These are phyloP conservation scores for Pythium brachiatum DNA, from an alignment of 352 stramenopile species.

Conservation along the genomic window DNA sequence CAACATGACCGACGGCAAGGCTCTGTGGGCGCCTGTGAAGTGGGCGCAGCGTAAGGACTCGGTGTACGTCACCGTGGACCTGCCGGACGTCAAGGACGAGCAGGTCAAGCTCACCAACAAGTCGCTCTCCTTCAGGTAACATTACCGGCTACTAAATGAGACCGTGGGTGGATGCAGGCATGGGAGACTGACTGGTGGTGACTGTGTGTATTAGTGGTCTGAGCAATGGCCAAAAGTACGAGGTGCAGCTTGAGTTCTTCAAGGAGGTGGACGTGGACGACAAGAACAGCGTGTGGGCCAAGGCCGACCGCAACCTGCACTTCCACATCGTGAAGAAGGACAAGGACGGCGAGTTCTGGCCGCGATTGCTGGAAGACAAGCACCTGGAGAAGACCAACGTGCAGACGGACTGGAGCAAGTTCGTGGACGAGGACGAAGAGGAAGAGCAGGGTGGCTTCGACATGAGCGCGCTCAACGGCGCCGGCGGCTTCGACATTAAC, in stretches of 20 bases:
- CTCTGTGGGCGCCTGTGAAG: slow-evolving; percentile 90
- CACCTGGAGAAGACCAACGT: slow-evolving; percentile 96
- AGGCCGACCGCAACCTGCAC: slow-evolving; percentile 93
- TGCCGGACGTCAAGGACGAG: slow-evolving; percentile 93
- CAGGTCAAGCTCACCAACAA: slow-evolving; percentile 89
- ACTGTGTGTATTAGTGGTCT: slow-evolving; percentile 51
- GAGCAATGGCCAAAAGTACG: slow-evolving; percentile 92
- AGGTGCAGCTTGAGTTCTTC: slow-evolving; percentile 95
- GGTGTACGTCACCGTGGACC: slow-evolving; percentile 95
- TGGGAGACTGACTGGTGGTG: background rate
- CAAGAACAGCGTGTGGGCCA: slow-evolving; percentile 94
- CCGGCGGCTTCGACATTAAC: slow-evolving; percentile 94
- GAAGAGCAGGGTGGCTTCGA: slow-evolving; percentile 86
- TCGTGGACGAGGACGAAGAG: slow-evolving; percentile 96
- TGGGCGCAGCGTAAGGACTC: slow-evolving; percentile 97
- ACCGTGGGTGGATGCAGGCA: background rate
- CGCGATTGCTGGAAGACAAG: slow-evolving; percentile 95
- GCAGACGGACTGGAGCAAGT: slow-evolving; percentile 96
- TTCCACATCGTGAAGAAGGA: slow-evolving; percentile 97
- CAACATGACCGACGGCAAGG: slow-evolving; percentile 30
- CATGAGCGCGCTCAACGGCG: slow-evolving; percentile 83
- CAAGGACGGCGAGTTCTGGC: slow-evolving; percentile 94
- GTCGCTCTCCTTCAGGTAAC: slow-evolving; percentile 87
- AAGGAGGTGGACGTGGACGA: slow-evolving; percentile 91
- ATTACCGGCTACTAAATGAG: too few relatives aligned